Base-by-base conservation (phyloP, 169 alveolate species). In the Plasmodium fragile region DNA sequence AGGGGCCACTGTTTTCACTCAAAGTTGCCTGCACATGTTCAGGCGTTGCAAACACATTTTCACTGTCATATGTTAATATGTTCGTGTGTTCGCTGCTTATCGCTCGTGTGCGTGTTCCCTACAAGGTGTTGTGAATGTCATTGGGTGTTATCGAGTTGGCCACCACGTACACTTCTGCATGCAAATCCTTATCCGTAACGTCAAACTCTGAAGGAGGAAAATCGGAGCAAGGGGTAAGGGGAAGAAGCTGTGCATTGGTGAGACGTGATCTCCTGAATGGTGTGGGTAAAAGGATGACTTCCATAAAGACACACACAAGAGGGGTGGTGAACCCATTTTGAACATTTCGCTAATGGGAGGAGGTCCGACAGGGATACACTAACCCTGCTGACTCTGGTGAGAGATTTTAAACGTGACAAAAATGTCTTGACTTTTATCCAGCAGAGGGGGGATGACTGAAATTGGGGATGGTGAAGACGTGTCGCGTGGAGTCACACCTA, bases 401-500 rank as follows among this genome's bases (percentile, higher is more conserved):
- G 93, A 73, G n/a, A 84, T 84, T 73, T 45, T 72, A 84, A 84
- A 84, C 36, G 93, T 84, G 22, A 84, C 16, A 18, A 22, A 72
- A 34, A 84, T 84, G 18, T 84, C 93, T 84, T 84, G 93, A 4
- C 93, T 45, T 28, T 52, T 84, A n/a, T 84, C 93, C 30, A 84
- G 43, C 18, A 84, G 59, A 18, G 93, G 93, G 8, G 93, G 93
- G 5, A 84, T 84, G 65, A 73, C 93, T 84, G 43, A 22, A 32
- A 18, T 71, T 83, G 30, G 36, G 45, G 8, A 82, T 18, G 52
- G 49, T 22, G 59, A 22, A 41, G 52, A 83, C 16, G 16, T 39
- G 22, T 5, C 49, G 45, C 8, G 11, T n/a, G 45, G 45, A 39
- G 45, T 45, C 18, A 45, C n/a, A 18, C 34, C 34, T 3, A 18